These are phyloP conservation scores for Phaeosphaeriaceae sp. DNA, from an alignment of 2,329 filamentous ascomycete species.

Conservation along the genomic window DNA sequence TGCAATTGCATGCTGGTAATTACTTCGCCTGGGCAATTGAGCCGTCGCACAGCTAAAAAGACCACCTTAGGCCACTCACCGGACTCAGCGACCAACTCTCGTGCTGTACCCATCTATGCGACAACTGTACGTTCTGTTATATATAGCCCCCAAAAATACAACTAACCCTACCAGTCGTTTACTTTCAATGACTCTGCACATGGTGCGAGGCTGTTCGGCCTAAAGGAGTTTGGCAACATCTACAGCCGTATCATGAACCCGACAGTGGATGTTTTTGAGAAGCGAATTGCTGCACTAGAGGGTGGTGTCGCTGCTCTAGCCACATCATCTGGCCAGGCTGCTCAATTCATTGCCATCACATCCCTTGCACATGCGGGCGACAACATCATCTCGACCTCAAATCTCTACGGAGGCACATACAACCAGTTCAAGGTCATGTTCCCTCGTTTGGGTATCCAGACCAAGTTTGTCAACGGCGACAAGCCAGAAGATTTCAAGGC, in stretches of 20 bases:
- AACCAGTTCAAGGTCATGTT: conserved; percentile 96
- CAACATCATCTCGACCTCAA: conserved; percentile 90
- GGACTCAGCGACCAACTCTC: conserved; percentile 81
- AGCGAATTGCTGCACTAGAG: conserved; percentile 93
- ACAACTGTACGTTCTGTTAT: conserved; percentile 67
- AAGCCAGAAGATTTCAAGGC: conserved; percentile 77
- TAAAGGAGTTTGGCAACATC: conserved; percentile 97
- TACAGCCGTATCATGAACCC: conserved; percentile 86
- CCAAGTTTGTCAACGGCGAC: conserved; percentile 87
- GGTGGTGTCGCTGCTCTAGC: conserved; percentile 88
- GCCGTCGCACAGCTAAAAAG: conserved; percentile 4
- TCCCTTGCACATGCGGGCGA: conserved; percentile 87
- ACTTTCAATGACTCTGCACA: conserved; percentile 96
- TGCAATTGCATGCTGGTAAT: conserved; percentile 59
- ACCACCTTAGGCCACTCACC: conserved; percentile 69
- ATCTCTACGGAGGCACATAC: conserved; percentile 90
- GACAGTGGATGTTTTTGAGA: conserved; percentile 95
- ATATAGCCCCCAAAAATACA: background rate
- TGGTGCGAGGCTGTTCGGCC: conserved; percentile 90
- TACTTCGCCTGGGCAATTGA: background rate
- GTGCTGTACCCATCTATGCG: conserved; percentile 95
- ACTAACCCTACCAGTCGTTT: conserved; percentile 67
- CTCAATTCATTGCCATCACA: conserved; percentile 88
- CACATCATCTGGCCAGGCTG: conserved; percentile 83
- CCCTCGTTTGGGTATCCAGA: conserved; percentile 82